phyloP scores from a whole-genome alignment of 1,139 yeast genomes.

The Candida anutae region DNA sequence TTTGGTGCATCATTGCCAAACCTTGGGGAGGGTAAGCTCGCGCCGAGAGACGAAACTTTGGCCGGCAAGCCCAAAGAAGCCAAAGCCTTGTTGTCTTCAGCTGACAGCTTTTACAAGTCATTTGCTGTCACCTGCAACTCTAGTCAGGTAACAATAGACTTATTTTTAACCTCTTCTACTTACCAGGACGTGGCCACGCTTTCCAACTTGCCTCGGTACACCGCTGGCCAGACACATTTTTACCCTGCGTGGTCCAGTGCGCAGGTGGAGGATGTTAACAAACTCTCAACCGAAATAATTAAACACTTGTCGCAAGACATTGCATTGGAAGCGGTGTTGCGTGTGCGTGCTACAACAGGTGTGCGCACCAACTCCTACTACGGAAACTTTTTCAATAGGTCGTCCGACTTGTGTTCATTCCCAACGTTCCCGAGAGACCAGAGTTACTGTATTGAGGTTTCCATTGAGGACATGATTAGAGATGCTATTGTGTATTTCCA shows the following conservation, averaged over 20 bases:
- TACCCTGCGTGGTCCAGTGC: conserved; percentile 93
- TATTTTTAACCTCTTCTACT: conserved; percentile 76
- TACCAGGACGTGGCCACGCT: conserved; percentile 95
- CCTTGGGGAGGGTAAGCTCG: conserved; percentile 76
- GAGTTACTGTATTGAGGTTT: conserved; percentile 79
- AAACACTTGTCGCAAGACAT: conserved; percentile 87
- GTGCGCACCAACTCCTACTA: conserved; percentile 74
- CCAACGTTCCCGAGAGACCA: conserved; percentile 97
- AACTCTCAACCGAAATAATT: conserved; percentile 79
- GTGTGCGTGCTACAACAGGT: conserved; percentile 91
- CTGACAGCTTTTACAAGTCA: conserved; percentile 81
- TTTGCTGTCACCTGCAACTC: conserved; percentile 96
- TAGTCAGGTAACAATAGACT: conserved; percentile 82
- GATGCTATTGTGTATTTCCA: conserved; percentile 81
- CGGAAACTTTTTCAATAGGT: conserved; percentile 94
- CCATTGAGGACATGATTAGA: conserved; percentile 74
- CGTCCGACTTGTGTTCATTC: conserved; percentile 91
- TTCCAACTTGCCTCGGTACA: conserved; percentile 81
- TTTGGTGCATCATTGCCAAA: conserved; percentile 79
- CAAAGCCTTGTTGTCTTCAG: conserved; percentile 61
- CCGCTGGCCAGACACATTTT: conserved; percentile 95
- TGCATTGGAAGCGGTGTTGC: conserved; percentile 87
- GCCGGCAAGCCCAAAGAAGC: conserved; percentile 85
- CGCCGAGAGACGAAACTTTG: conserved; percentile 72
- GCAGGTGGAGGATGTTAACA: conserved; percentile 75